Conservation (phyloP, 148 eudicot genomes). For the Chenopodium quinoa region DNA sequence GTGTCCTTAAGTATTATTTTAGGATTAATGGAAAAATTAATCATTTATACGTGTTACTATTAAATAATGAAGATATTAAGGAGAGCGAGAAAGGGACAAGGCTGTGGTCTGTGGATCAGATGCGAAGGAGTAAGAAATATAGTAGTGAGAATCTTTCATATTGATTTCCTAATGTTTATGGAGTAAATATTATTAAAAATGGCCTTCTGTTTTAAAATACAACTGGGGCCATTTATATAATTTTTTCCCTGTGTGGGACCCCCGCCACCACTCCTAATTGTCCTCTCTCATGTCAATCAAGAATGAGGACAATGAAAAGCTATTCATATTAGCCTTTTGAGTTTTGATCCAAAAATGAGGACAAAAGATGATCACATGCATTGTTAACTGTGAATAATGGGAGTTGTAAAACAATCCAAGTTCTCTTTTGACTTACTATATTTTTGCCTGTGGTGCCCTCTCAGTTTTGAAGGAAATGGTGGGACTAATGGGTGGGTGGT, state of each 20-base stretch:
- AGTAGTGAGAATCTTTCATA: conserved; percentile 18
- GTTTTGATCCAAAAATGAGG: conserved; percentile 34
- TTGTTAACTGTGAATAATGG: conserved; percentile 16
- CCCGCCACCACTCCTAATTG: conserved; percentile 14
- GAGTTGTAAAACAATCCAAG: conserved; percentile 32
- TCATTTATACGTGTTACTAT: not conserved
- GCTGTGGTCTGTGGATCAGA: conserved; percentile 16
- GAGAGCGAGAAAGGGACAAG: not conserved
- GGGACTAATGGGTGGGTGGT: conserved; percentile 20
- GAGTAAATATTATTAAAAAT: not conserved
- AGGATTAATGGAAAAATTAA: not conserved
- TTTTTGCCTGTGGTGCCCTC: conserved; percentile 18
- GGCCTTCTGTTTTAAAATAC: conserved; percentile 1
- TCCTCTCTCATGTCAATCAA: conserved; percentile 19
- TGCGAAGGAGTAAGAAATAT: not conserved
- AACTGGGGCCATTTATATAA: not conserved
- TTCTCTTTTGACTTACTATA: conserved; percentile 26
- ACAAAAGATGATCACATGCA: conserved; percentile 50
- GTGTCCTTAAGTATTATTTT: not conserved
- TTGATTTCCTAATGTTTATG: not conserved
- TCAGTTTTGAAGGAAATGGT: conserved; percentile 24
- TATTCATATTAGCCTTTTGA: conserved; percentile 29
- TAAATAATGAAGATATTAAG: not conserved
- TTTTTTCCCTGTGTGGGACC: not conserved
- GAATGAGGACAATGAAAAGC: conserved; percentile 28